Evolutionary conservation across 768 basidiomycete species (phyloP), one percentile per base, ranked within the genome.

Genomic region (Mycena albidolilacea): DNA sequence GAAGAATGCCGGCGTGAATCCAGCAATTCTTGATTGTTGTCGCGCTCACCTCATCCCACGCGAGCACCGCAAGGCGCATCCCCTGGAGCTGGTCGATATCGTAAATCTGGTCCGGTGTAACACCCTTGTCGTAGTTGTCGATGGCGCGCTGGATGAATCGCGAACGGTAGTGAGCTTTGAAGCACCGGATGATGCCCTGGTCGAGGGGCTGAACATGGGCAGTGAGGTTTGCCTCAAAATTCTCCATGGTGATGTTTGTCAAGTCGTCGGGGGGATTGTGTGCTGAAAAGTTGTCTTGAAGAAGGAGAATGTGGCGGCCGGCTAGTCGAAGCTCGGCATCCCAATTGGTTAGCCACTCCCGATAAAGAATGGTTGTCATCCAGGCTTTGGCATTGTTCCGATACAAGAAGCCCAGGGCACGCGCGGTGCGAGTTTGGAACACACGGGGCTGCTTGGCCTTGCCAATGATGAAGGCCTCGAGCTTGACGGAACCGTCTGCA

Each of bases 351-450:
- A 85, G 67, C 82, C 82, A 86, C 35, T 83, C 78, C 48, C 82
- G 75, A 77, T 82, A 86, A 1, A 84, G 71, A 12, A 61, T 46
- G 0, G 76, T 39, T 0, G 81, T 23, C 23, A 23, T 23, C 23
- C 23, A 23, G 23, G 23, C 23, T 23, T 23, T 23, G 23, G 23
- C 23, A 75, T 85, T 86, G 76, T 80, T 82, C 15, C 75, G 75
- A 60, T 85, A 85, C 67, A 78, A 72, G 66, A 84, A 85, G 1
- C 82, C 80, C 30, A 84, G 77, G 64, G 81, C 76, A n/a, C 38
- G 69, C 10, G 77, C 83, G 30, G 74, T 70, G 61, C 83, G 80
- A 48, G 77, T 78, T 4, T 75, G 62, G 69, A 84, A 84, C 23
- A 23, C 23, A 23, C 23, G 23, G 23, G 23, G 23, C 23, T 23